These are phyloP conservation scores for Flaveria linearis DNA, from an alignment of 129 eudicot genomes.

Conservation along the genomic window DNA sequence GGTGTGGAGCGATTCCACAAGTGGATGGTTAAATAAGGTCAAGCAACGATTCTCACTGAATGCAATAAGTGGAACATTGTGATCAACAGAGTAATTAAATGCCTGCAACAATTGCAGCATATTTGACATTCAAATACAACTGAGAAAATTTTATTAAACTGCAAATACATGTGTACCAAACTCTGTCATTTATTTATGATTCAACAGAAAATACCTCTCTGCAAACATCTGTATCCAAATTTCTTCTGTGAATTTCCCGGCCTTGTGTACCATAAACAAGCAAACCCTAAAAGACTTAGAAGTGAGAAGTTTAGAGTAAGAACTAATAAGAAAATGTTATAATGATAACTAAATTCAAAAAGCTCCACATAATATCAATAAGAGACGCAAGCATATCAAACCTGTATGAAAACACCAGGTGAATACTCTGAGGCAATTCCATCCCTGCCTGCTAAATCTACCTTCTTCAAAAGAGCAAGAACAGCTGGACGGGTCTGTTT, in stretches of 20 bases:
- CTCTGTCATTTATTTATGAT: conserved; percentile 12
- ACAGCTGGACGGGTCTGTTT: conserved; percentile 85
- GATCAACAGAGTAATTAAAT: conserved; percentile 67
- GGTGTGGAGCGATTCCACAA: conserved; percentile 84
- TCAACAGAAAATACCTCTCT: conserved; percentile 56
- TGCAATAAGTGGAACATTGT: conserved; percentile 82
- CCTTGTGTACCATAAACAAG: conserved; percentile 95
- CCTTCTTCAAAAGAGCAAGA: conserved; percentile 60
- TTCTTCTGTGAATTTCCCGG: conserved; percentile 72
- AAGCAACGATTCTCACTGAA: conserved; percentile 87
- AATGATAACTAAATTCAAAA: conserved; percentile 3
- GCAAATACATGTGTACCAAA: not conserved
- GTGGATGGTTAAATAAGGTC: conserved; percentile 79
- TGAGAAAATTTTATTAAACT: not conserved
- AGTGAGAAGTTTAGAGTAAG: conserved; percentile 8
- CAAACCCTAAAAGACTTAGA: conserved; percentile 63
- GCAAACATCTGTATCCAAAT: conserved; percentile 67
- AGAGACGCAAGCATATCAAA: conserved; percentile 16
- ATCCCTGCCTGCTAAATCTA: conserved; percentile 75
- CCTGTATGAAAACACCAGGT: conserved; percentile 96
- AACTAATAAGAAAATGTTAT: conserved; percentile 5
- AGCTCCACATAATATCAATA: not conserved
- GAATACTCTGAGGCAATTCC: conserved; percentile 75
- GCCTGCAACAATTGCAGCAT: conserved; percentile 53
- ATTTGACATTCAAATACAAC: conserved; percentile 16